A percentile compares a stretch with the other conserved stretches of the same genome.
Evolutionary conservation across 106 monocot genomes (phyloP).

Genomic region (Phalaenopsis equestris): DNA sequence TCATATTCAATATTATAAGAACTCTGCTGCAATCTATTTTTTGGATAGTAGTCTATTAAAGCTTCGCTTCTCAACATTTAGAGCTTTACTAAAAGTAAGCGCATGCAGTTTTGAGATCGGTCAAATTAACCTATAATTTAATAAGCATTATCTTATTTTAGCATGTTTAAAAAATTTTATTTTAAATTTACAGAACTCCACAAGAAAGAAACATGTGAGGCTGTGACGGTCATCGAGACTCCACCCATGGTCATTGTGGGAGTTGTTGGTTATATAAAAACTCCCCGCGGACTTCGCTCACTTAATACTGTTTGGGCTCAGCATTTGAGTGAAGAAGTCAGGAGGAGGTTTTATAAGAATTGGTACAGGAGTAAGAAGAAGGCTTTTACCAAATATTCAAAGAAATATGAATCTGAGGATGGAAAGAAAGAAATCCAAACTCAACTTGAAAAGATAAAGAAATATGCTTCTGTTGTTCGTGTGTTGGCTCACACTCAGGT

Average conservation of each 20-base stretch:
- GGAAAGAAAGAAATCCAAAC: slow-evolving; percentile 52
- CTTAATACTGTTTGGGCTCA: slow-evolving; percentile 70
- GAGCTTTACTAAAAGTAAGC: neutral
- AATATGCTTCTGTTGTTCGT: slow-evolving; percentile 55
- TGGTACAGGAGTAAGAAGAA: slow-evolving; percentile 62
- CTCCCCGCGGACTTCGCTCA: slow-evolving; percentile 50
- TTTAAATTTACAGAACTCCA: slow-evolving; percentile 32
- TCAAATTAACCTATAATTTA: neutral
- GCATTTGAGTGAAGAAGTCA: slow-evolving; percentile 58
- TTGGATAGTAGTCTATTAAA: no score
- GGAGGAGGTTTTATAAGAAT: slow-evolving; percentile 71
- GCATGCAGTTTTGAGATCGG: neutral
- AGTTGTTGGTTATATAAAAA: slow-evolving; percentile 59
- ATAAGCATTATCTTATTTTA: neutral
- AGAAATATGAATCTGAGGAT: slow-evolving; percentile 57
- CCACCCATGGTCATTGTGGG: slow-evolving; percentile 71
- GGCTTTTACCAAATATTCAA: slow-evolving; percentile 57
- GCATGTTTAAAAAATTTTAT: neutral
- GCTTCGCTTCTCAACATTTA: no score
- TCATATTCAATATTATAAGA: no score
- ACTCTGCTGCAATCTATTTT: no score
- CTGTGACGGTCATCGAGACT: slow-evolving; percentile 60
- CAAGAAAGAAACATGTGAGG: slow-evolving; percentile 78
- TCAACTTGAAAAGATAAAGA: slow-evolving; percentile 65
- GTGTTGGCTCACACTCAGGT: slow-evolving; percentile 74